Evolutionary conservation across 768 basidiomycete species (phyloP).

Genomic region (Panaeolus cyanescens): DNA sequence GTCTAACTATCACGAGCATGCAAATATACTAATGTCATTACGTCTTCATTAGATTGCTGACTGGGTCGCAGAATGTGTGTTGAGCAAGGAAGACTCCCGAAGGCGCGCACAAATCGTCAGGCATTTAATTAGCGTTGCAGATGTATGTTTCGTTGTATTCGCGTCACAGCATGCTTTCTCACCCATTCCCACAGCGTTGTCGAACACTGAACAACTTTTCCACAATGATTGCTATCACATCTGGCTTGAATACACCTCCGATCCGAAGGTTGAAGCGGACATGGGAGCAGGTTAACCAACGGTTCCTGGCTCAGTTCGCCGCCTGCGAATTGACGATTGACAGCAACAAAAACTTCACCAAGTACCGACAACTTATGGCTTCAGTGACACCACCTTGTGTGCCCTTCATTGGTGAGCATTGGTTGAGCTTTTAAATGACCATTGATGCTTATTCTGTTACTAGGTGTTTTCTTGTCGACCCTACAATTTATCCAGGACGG

Average conservation of each 20-base stretch:
- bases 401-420: constrained; percentile 89
- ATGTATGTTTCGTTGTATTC: constrained; percentile 54
- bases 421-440: background rate
- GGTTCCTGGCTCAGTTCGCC: constrained; percentile 71
- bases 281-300: constrained; percentile 85
- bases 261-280: constrained; percentile 92
- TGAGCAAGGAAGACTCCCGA: constrained; percentile 79
- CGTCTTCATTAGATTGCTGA: constrained; percentile 69
- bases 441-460: constrained; percentile 3
- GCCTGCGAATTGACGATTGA: constrained; percentile 90
- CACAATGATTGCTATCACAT: constrained; percentile 94
- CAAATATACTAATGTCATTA: background rate
- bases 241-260: constrained; percentile 91
- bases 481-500: constrained; percentile 99
- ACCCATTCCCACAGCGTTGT: constrained; percentile 67
- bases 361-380: constrained; percentile 84
- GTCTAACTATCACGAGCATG: constrained; percentile 17
- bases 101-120: constrained; percentile 83
- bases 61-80: constrained; percentile 89
- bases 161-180: background rate
- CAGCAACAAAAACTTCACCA: constrained; percentile 91
- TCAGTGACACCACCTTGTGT: constrained; percentile 90
- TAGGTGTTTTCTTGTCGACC: constrained; percentile 94
- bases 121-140: constrained; percentile 89
- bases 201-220: constrained; percentile 91